These are phyloP conservation scores for Xylariaceae sp. DNA, from an alignment of 2,329 filamentous ascomycete species.

Conservation along the genomic window DNA sequence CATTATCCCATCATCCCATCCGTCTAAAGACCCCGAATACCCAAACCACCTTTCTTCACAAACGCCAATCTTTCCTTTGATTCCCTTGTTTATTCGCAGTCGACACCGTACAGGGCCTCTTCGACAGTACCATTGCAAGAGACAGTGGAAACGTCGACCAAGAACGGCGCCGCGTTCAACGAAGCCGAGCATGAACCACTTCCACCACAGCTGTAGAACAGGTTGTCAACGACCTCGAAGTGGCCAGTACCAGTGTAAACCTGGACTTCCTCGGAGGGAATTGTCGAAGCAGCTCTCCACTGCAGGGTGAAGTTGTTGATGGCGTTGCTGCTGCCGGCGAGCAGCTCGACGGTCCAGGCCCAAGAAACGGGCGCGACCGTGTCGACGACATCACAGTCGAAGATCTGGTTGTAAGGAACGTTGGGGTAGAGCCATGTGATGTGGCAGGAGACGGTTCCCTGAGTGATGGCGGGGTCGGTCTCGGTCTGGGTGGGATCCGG, in stretches of 20 bases:
- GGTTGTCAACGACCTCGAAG: slow-evolving; percentile 22
- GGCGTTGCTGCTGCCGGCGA: slow-evolving; percentile 16
- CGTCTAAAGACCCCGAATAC: not conserved
- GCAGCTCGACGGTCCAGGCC: slow-evolving; percentile 28
- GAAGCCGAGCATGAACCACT: slow-evolving; percentile 21
- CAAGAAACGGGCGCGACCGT: slow-evolving; percentile 6
- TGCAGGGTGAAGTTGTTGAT: slow-evolving; percentile 25
- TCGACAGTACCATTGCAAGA: slow-evolving; percentile 7
- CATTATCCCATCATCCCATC: not conserved
- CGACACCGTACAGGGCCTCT: slow-evolving; percentile 10
- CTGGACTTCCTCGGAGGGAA: slow-evolving; percentile 6
- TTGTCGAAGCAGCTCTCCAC: slow-evolving; percentile 20
- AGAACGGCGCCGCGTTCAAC: slow-evolving; percentile 18
- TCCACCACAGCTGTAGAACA: slow-evolving; percentile 19
- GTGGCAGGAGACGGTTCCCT: slow-evolving; percentile 25
- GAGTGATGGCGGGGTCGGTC: slow-evolving; percentile 14
- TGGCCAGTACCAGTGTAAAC: slow-evolving; percentile 22
- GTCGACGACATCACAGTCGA: slow-evolving; percentile 18
- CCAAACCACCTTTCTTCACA: not conserved
- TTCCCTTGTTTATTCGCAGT: slow-evolving; percentile 1
- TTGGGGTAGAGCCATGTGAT: slow-evolving; percentile 21
- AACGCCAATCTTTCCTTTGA: not conserved
- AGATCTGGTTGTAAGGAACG: slow-evolving; percentile 18
- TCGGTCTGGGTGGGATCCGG: slow-evolving; percentile 24
- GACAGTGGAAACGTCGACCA: slow-evolving; percentile 2